Evolutionary conservation across 352 stramenopile genomes (phyloP).

Genomic region (Phytopythium aichiense): DNA sequence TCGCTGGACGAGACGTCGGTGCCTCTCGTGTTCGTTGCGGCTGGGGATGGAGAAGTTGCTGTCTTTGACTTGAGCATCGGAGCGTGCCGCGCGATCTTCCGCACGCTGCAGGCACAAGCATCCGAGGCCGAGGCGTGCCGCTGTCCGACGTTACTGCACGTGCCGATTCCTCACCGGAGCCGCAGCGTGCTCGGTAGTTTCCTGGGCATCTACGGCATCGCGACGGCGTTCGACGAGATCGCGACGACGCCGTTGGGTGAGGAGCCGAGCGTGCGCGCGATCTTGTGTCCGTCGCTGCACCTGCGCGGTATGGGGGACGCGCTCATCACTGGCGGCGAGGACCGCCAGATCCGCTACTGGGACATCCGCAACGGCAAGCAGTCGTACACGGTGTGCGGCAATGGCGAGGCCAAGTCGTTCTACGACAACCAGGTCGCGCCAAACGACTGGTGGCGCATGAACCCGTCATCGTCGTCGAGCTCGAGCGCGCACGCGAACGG

Average conservation of each 20-base stretch:
- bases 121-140: conserved; percentile 72
- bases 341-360: conserved; percentile 96
- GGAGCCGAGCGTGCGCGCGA: conserved; percentile 81
- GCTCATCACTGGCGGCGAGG: conserved; percentile 93
- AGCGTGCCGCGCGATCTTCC: conserved; percentile 90
- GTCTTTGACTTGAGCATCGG: conserved; percentile 88
- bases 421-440: conserved; percentile 82
- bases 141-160: conserved; percentile 70
- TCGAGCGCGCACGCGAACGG: conserved; percentile 18
- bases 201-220: conserved; percentile 77
- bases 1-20: conserved; percentile 69
- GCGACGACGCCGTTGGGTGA: conserved; percentile 63
- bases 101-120: conserved; percentile 75
- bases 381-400: conserved; percentile 92
- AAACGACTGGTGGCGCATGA: conserved; percentile 84
- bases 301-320: conserved; percentile 75
- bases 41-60: conserved; percentile 90
- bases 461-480: conserved; percentile 30
- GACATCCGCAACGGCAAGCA: conserved; percentile 92
- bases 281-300: conserved; percentile 86
- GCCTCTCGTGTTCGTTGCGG: conserved; percentile 93
- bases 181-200: conserved; percentile 71
- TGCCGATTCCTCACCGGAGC: conserved; percentile 72
- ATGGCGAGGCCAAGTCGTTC: conserved; percentile 79
- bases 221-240: conserved; percentile 81